phyloP scores from a whole-genome alignment of 495 filamentous ascomycete genomes.

The Aspergillus indologenus region DNA sequence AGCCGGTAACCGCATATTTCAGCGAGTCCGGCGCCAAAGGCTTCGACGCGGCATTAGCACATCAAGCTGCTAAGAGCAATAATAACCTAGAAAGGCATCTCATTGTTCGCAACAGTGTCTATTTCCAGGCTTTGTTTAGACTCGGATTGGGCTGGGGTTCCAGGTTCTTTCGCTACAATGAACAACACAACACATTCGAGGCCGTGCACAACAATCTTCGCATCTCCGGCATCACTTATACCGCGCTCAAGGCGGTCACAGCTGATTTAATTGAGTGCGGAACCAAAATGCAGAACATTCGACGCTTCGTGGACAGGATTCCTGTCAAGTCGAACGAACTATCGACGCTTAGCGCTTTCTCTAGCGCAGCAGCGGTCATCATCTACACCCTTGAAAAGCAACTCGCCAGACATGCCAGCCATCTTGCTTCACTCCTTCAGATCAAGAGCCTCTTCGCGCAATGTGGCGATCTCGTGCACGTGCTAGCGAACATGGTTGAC shows the following conservation, averaged over 20 bases:
- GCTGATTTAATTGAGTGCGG: constrained; percentile 65
- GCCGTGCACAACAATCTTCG: constrained; percentile 53
- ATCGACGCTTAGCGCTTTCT: constrained; percentile 37
- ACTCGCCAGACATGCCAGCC: constrained; percentile 23
- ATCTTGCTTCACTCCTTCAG: constrained; percentile 52
- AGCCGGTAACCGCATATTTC: constrained; percentile 59
- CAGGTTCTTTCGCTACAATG: constrained; percentile 69
- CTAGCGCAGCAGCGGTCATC: constrained; percentile 33
- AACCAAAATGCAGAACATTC: constrained; percentile 57
- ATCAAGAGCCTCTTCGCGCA: constrained; percentile 63
- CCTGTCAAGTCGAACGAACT: constrained; percentile 27
- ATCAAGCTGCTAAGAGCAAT: constrained; percentile 16
- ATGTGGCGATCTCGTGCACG: constrained; percentile 58
- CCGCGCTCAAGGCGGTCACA: constrained; percentile 55
- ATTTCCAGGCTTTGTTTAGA: constrained; percentile 61
- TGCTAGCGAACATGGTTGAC: constrained; percentile 57
- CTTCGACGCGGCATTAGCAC: constrained; percentile 65
- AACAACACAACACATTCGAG: constrained; percentile 53
- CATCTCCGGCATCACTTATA: constrained; percentile 65
- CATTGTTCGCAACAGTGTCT: constrained; percentile 41
- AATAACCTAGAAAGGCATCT: constrained; percentile 15
- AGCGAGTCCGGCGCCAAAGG: constrained; percentile 70
- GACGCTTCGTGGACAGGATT: constrained; percentile 52
- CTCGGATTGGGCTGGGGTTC: constrained; percentile 81
- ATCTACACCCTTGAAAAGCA: constrained; percentile 40